Conservation (phyloP, 768 basidiomycete species). For the Lactarius pseudohatsudake region DNA sequence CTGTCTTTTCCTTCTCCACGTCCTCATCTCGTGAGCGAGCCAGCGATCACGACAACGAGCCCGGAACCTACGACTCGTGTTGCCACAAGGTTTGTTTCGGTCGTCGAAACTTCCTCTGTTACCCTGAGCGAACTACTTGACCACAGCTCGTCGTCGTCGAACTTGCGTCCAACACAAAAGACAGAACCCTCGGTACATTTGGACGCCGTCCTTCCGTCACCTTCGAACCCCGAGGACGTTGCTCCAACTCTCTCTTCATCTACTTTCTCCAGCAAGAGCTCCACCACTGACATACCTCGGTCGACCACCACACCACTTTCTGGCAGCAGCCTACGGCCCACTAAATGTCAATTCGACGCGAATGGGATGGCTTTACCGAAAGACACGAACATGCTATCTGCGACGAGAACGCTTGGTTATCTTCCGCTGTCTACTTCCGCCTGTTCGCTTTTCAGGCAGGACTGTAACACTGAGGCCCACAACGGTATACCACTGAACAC, state of each 20-base stretch:
- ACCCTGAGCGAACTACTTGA: neutral
- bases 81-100: slow-evolving; percentile 3
- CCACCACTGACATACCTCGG: neutral
- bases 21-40: neutral
- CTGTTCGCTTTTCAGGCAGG: neutral
- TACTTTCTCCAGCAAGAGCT: neutral
- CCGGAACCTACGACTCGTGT: neutral
- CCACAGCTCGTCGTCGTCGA: neutral
- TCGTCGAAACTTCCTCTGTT: neutral
- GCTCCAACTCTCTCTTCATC: neutral
- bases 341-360: no score
- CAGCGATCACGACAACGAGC: neutral
- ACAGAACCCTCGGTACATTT: neutral
- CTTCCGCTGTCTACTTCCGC: neutral
- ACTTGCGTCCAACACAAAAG: neutral
- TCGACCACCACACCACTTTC: neutral
- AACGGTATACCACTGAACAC: no score
- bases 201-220: neutral
- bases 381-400: neutral
- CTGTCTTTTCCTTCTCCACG: neutral
- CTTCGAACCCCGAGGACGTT: neutral
- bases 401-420: neutral
- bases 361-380: neutral
- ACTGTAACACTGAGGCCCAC: neutral
- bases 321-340: neutral